A percentile compares a stretch with the other conserved stretches of the same genome.
These are phyloP conservation scores for Sphagnum fallax DNA, from an alignment of 228 moss, liverwort and hornwort species.

Conservation along the genomic window DNA sequence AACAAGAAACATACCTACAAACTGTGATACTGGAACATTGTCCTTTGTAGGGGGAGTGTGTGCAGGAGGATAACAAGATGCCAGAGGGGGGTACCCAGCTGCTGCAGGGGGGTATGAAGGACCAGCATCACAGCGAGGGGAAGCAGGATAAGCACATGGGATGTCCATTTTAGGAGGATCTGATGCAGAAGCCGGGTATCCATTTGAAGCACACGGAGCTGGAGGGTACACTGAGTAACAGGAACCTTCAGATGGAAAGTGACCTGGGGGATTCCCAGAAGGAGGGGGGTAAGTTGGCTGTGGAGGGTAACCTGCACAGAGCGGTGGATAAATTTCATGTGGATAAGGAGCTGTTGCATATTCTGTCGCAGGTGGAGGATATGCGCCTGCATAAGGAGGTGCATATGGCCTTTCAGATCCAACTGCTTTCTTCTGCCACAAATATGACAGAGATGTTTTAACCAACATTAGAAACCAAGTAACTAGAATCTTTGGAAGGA, in stretches of 20 bases:
- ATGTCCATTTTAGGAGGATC: too few species aligned
- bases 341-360: slow-evolving; percentile 27
- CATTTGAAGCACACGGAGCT: not conserved
- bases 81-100: too few species aligned
- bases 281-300: slow-evolving; percentile 1
- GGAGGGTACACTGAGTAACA: slow-evolving; percentile 24
- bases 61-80: too few species aligned
- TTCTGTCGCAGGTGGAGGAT: slow-evolving; percentile 16
- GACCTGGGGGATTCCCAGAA: not conserved
- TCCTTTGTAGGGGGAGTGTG: too few species aligned
- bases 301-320: slow-evolving; percentile 2
- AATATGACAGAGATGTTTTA: not conserved
- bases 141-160: too few species aligned
- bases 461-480: slow-evolving; percentile 3
- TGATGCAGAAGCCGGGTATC: too few species aligned
- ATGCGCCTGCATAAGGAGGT: not conserved
- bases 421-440: not conserved
- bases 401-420: not conserved
- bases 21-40: too few species aligned
- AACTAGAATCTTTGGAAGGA: slow-evolving; percentile 3
- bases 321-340: not conserved
- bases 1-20: too few species aligned
- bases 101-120: too few species aligned
- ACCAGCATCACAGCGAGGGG: too few species aligned
- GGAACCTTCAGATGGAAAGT: slow-evolving; percentile 3